A percentile compares a stretch with the other conserved stretches of the same genome.
These are phyloP conservation scores for Meripilus lineatus DNA, from an alignment of 1,284 basidiomycete genomes.

Conservation along the genomic window DNA sequence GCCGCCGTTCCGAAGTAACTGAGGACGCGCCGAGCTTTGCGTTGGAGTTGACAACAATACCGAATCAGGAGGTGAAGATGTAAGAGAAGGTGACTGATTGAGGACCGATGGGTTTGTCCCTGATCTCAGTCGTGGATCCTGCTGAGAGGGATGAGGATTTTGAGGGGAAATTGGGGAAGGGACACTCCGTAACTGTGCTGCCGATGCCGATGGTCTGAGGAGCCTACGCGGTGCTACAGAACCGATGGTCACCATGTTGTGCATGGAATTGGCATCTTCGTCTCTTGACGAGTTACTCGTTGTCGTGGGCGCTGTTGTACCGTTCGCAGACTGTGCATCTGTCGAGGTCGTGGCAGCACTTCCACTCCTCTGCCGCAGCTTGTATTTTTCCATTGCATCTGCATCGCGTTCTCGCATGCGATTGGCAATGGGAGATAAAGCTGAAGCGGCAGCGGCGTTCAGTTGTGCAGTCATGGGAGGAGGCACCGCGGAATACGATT, in stretches of 20 bases:
- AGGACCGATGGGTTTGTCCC: conserved; percentile 60
- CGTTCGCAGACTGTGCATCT: conserved; percentile 59
- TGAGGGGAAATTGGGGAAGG: conserved; percentile 29
- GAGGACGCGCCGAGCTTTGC: conserved; percentile 18
- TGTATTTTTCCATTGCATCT: conserved; percentile 79
- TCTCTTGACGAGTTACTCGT: too few species aligned
- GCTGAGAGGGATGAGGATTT: conserved; percentile 29
- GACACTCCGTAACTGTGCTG: conserved; percentile 61
- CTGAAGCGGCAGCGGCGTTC: conserved; percentile 36
- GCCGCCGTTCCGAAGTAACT: conserved; percentile 17
- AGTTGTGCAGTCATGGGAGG: conserved; percentile 28
- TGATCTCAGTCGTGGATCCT: conserved; percentile 54
- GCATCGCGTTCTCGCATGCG: conserved; percentile 78
- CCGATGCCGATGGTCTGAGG: conserved; percentile 69
- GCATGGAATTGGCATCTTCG: conserved; percentile 49
- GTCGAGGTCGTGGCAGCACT: conserved; percentile 68
- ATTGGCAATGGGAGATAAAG: conserved; percentile 66
- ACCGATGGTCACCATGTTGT: conserved; percentile 44
- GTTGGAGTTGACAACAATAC: conserved; percentile 22
- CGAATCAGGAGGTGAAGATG: conserved; percentile 27
- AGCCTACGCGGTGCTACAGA: conserved; percentile 51
- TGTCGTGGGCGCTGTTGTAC: conserved; percentile 32
- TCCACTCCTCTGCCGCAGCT: conserved; percentile 72
- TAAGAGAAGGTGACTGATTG: conserved; percentile 29
- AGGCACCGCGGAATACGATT: conserved; percentile 32